phyloP scores from a whole-genome alignment of 805 yeast species.

The Suhomyces sp. region DNA sequence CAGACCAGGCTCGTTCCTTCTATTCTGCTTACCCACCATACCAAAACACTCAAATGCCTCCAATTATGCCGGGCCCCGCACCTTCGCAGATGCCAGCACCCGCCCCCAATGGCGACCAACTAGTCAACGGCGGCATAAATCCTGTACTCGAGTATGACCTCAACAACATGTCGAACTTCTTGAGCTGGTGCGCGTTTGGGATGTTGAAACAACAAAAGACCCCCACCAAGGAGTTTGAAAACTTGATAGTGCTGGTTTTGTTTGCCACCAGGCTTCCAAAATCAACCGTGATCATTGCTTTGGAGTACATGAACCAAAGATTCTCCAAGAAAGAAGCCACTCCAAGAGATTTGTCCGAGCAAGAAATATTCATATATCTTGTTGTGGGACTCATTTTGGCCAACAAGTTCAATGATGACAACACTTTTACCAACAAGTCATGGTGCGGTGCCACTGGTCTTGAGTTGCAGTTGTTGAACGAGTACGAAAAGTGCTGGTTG shows the following conservation, averaged over 20 bases:
- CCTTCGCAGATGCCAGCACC: conserved; percentile 3
- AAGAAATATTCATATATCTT: conserved; percentile 50
- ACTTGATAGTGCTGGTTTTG: conserved; percentile 63
- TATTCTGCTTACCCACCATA: conserved; percentile 9
- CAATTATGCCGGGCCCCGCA: background rate
- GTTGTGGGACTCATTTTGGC: conserved; percentile 76
- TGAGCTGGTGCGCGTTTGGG: conserved; percentile 70
- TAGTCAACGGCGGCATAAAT: conserved; percentile 68
- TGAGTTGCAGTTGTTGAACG: conserved; percentile 55
- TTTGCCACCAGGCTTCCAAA: conserved; percentile 86
- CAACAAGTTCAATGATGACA: conserved; percentile 93
- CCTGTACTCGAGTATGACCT: conserved; percentile 78
- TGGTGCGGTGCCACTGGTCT: conserved; percentile 97
- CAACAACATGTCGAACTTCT: conserved; percentile 72
- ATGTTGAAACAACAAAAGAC: conserved; percentile 51
- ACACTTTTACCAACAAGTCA: conserved; percentile 90
- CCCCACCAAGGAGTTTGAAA: conserved; percentile 52
- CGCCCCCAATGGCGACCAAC: conserved; percentile 5
- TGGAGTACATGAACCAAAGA: conserved; percentile 74
- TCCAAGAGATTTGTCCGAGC: conserved; percentile 19
- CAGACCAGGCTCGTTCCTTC: conserved; percentile 10
- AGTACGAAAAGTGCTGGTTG: conserved; percentile 71
- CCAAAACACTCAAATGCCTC: conserved; percentile 2
- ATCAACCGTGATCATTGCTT: conserved; percentile 73
- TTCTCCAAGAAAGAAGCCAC: conserved; percentile 23